A percentile compares a stretch with the other conserved stretches of the same genome.
phyloP scores from a whole-genome alignment of 148 eudicot species.

The Nepenthes mirabilis region DNA sequence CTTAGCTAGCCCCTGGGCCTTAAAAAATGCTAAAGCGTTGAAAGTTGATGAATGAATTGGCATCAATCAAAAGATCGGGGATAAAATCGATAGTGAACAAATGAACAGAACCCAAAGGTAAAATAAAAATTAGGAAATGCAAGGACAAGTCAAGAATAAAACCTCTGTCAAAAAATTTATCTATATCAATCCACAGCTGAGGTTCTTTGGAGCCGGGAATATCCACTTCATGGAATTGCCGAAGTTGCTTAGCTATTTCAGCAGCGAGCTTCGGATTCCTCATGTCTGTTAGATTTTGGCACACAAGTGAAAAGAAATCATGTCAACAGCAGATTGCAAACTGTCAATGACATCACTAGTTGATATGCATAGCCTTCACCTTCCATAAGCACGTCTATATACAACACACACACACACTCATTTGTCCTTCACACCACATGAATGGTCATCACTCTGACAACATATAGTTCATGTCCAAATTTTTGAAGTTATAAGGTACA shows the following conservation, averaged over 20 bases:
- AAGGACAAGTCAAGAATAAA: slow-evolving; percentile 7
- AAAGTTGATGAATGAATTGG: too few species aligned
- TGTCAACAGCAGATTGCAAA: slow-evolving; percentile 4
- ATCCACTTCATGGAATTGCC: slow-evolving; percentile 66
- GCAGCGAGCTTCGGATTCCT: slow-evolving; percentile 61
- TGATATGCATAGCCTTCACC: neutral
- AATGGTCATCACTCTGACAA: too few species aligned
- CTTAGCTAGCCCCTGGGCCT: too few species aligned
- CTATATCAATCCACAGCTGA: slow-evolving; percentile 76
- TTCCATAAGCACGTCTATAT: neutral
- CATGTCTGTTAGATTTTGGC: slow-evolving; percentile 45
- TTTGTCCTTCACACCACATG: too few species aligned
- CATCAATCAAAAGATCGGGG: neutral
- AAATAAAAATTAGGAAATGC: neutral
- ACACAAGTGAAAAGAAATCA: slow-evolving; percentile 6
- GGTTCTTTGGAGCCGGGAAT: slow-evolving; percentile 88
- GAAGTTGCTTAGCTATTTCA: slow-evolving; percentile 86
- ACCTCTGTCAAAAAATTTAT: slow-evolving; percentile 73
- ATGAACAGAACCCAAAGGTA: neutral
- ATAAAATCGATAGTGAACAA: neutral
- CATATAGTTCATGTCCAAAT: too few species aligned
- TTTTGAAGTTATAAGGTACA: too few species aligned
- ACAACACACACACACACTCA: too few species aligned
- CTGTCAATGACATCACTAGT: neutral
- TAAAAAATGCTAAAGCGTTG: too few species aligned